Evolutionary conservation across 441 rosid species (phyloP).

Genomic region (Corymbia citriodora): DNA sequence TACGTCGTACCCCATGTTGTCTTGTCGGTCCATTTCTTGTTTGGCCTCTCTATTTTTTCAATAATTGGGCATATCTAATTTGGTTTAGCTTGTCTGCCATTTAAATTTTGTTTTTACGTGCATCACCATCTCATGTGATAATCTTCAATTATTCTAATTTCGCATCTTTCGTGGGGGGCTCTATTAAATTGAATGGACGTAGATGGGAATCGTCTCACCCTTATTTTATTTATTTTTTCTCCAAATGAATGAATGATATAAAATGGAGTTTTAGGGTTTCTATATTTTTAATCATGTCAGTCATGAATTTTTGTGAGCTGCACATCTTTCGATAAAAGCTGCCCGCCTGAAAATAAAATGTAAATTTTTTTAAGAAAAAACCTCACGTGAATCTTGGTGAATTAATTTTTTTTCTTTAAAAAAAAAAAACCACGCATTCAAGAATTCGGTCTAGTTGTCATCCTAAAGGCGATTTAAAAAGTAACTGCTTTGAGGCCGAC

Average conservation of each 20-base stretch:
- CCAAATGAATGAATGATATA: neutral
- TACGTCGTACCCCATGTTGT: slow-evolving; percentile 1
- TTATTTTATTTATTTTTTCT: neutral
- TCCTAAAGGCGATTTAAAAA: neutral
- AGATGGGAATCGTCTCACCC: neutral
- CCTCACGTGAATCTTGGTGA: neutral
- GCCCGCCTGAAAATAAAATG: neutral
- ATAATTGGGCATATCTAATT: neutral
- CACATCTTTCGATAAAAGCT: neutral
- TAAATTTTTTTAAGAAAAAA: neutral
- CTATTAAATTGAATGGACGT: neutral
- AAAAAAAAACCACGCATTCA: neutral
- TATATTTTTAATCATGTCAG: neutral
- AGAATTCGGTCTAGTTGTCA: neutral
- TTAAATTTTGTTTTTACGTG: neutral
- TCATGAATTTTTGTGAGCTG: neutral
- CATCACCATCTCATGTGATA: neutral
- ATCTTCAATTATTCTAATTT: neutral
- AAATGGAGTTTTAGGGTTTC: neutral
- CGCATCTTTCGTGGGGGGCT: neutral
- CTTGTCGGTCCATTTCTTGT: neutral
- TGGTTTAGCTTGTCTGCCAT: neutral
- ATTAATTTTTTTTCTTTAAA: neutral
- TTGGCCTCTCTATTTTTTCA: neutral
- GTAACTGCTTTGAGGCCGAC: neutral